Percentiles rank a stretch among this genome's conserved stretches.
These are phyloP conservation scores for Blakeslea trispora DNA, from an alignment of 371 early-diverging fungal genomes.

Conservation along the genomic window DNA sequence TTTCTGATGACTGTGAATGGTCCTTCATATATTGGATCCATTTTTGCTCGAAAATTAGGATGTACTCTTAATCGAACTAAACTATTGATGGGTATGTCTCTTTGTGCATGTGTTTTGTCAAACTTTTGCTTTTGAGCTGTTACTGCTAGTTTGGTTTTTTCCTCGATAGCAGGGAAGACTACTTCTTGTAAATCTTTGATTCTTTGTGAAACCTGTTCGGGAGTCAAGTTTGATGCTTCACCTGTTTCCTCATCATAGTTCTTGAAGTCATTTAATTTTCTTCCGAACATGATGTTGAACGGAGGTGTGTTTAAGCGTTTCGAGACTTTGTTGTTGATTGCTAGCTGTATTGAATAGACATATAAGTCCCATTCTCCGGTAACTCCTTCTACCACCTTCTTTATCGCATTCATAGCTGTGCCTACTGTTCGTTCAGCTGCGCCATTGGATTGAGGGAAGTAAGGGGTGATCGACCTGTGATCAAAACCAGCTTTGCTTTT, in stretches of 20 bases:
- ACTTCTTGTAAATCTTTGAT: constrained; percentile 12
- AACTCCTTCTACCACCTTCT: constrained; percentile 11
- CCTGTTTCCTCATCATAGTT: constrained; percentile 2
- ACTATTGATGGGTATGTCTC: neutral
- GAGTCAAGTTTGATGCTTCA: neutral
- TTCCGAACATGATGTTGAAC: constrained; percentile 12
- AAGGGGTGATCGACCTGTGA: constrained; percentile 14
- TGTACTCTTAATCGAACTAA: constrained; percentile 1
- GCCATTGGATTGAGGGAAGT: constrained; percentile 20
- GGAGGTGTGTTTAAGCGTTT: constrained; percentile 11
- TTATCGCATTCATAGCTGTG: constrained; percentile 2
- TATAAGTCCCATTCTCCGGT: constrained; percentile 12
- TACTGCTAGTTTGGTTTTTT: neutral
- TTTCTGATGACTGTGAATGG: constrained; percentile 1
- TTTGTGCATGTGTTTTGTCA: neutral
- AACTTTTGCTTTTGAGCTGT: neutral
- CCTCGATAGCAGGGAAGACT: constrained; percentile 25
- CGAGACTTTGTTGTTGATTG: constrained; percentile 14
- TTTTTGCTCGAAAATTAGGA: neutral
- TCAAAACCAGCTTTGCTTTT: neutral
- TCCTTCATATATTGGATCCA: constrained; percentile 2
- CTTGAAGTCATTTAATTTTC: constrained; percentile 7
- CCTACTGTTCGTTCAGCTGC: constrained; percentile 11
- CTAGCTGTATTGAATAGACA: constrained; percentile 12
- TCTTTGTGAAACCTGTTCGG: constrained; percentile 11